Base-by-base conservation (phyloP, 305 asterid genomes). In the Coffea humblotiana region DNA sequence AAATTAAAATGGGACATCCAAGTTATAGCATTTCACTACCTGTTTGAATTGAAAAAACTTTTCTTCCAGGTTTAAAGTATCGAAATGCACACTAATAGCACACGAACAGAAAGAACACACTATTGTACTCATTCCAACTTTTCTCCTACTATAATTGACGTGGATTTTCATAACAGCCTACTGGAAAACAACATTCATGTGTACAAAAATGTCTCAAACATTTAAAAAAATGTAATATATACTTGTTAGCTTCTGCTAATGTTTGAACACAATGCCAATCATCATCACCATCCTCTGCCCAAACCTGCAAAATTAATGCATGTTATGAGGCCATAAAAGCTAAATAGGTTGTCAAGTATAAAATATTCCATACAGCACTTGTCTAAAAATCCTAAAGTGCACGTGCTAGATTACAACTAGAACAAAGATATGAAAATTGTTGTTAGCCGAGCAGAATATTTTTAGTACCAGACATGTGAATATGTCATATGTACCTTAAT, bases 191-290 rank as follows among this genome's bases (percentile, higher is more conserved):
- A 35, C 74, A 51, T 49, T 35, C 64, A 25, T 12, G 23, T 37
- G 45, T 54, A 52, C 63, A 45, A 19, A 16, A 8, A 63, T 10
- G 56, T 52, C 48, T 56, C 54, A 54, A 67, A 47, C 35, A 52
- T 25, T 45, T 3, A 49, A 80, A 15, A 51, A 74, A 63, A 47
- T 58, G 72, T 37, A 75, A 58, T 10, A 51, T 21, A 43, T 88
- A 95, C 99, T 93, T 84, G 89, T 79, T 86, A 76, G 94, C 83
- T 90, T 91, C 96, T 76, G 84, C 83, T 83, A 95, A 78, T 12
- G 98, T 94, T 83, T 95, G 98, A 83, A 87, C 77, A 78, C 99
- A 95, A 47, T 80, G 86, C 99, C 99, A 95, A 86, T 91, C 97
- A 84, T 92, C 99, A 71, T 77, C 94, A 19, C 87, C 92, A 72